Base-by-base conservation (phyloP, 192 early-diverging fungal species). In the Thoreauomyces humboldtii region DNA sequence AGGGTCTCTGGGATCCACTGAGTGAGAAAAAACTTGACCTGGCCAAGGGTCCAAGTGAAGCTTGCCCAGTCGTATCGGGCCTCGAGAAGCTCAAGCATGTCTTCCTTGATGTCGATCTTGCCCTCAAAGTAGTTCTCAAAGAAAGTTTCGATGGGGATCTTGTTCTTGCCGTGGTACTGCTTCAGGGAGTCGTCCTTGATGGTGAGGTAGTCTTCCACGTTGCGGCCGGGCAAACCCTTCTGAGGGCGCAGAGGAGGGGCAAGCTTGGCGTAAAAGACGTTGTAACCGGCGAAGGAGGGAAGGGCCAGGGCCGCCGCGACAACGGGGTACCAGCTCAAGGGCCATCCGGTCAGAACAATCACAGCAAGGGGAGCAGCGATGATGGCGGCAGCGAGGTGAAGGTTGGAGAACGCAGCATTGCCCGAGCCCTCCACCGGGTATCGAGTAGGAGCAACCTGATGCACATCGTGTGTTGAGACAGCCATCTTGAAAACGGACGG, bases 1-100 rank as follows among this genome's bases (percentile, higher is more conserved):
- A 98, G 71, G n/a, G 90, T 87, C 77, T 96, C 94, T 31, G 96
- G 96, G 69, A 98, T 89, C 94, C 93, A 96, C 75, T 96, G 92
- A 54, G 88, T 82, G 14, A 98, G 65, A 68, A 98, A 95, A 80
- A 94, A 98, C 80, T 89, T 89, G 50, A 82, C 86, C 77, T 95
- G 92, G 54, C 83, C 75, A n/a, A 86, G 50, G 32, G 89, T 92
- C 67, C 94, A 89, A 29, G 81, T 83, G 81, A 98, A 98, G 35
- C 81, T 73, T 29, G 91, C 89, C 92, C 92, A 98, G 77, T 98
- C 96, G 75, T 96, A 88, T 61, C 96, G 88, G 59, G 84, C 81
- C 81, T 98, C 96, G 36, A 96, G 81, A 32, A 90, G 77, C 69
- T 89, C 87, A 25, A 96, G 79, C 61, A 89, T 87, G 71, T 96